Conservation (phyloP, 2,329 filamentous ascomycete species). For the Aspergillus brunneoviolaceus region DNA sequence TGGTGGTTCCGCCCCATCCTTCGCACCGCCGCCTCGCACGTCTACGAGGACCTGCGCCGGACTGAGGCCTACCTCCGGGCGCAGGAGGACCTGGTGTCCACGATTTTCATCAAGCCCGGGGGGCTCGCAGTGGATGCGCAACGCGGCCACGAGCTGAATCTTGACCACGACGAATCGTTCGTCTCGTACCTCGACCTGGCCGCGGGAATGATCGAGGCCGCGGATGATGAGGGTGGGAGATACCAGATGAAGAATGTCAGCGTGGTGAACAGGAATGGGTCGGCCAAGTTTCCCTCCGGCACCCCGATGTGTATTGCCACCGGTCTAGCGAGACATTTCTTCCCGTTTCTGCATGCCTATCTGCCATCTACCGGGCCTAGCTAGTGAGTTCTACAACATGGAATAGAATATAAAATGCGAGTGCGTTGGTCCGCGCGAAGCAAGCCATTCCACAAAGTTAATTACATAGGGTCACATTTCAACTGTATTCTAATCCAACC, state of each 20-base stretch:
- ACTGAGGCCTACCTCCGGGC: slow-evolving; percentile 1
- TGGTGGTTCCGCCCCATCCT: slow-evolving; percentile 5
- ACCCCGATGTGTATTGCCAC: slow-evolving; percentile 10
- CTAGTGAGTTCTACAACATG: no score
- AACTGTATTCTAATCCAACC: no score
- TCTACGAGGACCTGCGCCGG: slow-evolving; percentile 9
- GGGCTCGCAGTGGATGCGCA: slow-evolving; percentile 8
- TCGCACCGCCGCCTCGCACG: slow-evolving; percentile 5
- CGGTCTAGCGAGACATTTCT: slow-evolving; percentile 11
- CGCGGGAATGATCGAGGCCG: slow-evolving; percentile 13
- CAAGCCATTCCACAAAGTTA: no score
- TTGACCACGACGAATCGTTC: slow-evolving; percentile 6
- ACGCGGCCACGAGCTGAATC: slow-evolving; percentile 7
- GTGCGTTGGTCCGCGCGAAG: no score
- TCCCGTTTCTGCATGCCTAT: slow-evolving; percentile 9
- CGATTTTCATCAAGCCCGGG: slow-evolving; percentile 12
- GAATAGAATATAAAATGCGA: no score
- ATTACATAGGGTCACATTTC: no score
- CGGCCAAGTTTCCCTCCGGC: slow-evolving; percentile 6
- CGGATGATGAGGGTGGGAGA: neutral
- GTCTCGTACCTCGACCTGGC: slow-evolving; percentile 13
- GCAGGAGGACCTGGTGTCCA: slow-evolving; percentile 7
- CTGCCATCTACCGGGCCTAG: neutral
- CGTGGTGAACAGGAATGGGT: slow-evolving; percentile 7
- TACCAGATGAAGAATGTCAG: slow-evolving; percentile 12